Evolutionary conservation across 2,329 filamentous ascomycete species (phyloP), one percentile per base, ranked within the genome.

Genomic region (Ophiocordyceps unilateralis): DNA sequence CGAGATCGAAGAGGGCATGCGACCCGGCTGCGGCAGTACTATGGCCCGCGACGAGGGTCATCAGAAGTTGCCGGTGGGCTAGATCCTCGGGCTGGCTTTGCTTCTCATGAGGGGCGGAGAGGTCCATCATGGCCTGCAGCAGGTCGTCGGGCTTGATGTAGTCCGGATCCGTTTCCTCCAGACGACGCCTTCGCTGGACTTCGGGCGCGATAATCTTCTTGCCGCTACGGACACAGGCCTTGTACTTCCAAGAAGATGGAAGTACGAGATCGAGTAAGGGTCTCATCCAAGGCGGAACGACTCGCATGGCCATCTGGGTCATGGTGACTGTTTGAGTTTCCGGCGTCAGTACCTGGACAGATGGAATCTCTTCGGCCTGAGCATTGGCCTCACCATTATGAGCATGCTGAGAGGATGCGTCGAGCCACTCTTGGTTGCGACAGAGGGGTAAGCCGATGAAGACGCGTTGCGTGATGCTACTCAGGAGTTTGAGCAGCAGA

Each of bases 261-360:
- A 48, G 40, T 9, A 42, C 24, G 15, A 48, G 21, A 22, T 48
- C 40, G 20, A 48, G 24, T 2, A 48, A 14, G 0, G 46, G 44
- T 15, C 39, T 43, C 12, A 43, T 6, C 12, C 43, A 28, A 2
- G n/a, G 32, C 15, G 44, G 46, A 15, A 48, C 32, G 15, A 41
- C 34, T 14, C 43, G 44, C 41, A 48, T 46, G 15, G 38, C 39
- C 26, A 48, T 46, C 24, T 48, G 44, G 9, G 42, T 48, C 24
- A 48, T 43, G 10, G 44, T 45, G 8, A 48, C 46, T 48, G 24
- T 32, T 26, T 15, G 24, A 26, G 24, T 12, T 26, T 26, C 24
- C 9, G 24, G 9, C 12, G 24, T 8, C 12, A 4, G 3, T 15
- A 23, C 30, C 14, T 17, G 40, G 20, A 45, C 39, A 20, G 14